Percentiles rank a stretch among this genome's conserved stretches.
phyloP scores from a whole-genome alignment of 75 land plant genomes.

The Azolla pinnata region DNA sequence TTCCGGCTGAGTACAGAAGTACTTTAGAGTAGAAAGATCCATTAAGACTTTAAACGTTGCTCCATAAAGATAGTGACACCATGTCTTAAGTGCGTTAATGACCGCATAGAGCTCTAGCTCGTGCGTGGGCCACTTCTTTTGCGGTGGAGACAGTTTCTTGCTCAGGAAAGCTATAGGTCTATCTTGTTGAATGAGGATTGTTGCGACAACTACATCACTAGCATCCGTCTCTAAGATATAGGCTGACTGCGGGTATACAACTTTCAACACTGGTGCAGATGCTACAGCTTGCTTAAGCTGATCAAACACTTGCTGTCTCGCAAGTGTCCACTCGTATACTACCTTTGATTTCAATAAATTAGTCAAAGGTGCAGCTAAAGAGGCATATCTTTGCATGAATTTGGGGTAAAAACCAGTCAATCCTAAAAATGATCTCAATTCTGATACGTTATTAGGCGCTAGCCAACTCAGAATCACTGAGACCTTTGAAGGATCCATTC shows the following conservation, averaged over 20 bases:
- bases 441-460: neutral
- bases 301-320: neutral
- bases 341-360: neutral
- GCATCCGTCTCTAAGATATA: neutral
- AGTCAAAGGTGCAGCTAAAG: neutral
- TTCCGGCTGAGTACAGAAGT: neutral
- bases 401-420: neutral
- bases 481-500: no score
- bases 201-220: neutral
- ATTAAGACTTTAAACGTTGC: neutral
- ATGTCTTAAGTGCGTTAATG: conserved; percentile 10
- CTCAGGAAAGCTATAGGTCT: neutral
- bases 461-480: no score
- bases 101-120: conserved; percentile 6
- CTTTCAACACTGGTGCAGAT: neutral
- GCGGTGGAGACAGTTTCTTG: neutral
- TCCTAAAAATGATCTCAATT: neutral
- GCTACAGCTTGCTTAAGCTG: neutral
- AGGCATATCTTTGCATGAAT: neutral
- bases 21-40: neutral
- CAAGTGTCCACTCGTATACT: neutral
- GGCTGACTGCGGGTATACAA: neutral
- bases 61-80: conserved; percentile 16
- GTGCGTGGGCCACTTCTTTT: conserved; percentile 7
- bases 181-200: neutral